phyloP scores from a whole-genome alignment of 1,139 yeast genomes.

The Saccharomyces uvarum region DNA sequence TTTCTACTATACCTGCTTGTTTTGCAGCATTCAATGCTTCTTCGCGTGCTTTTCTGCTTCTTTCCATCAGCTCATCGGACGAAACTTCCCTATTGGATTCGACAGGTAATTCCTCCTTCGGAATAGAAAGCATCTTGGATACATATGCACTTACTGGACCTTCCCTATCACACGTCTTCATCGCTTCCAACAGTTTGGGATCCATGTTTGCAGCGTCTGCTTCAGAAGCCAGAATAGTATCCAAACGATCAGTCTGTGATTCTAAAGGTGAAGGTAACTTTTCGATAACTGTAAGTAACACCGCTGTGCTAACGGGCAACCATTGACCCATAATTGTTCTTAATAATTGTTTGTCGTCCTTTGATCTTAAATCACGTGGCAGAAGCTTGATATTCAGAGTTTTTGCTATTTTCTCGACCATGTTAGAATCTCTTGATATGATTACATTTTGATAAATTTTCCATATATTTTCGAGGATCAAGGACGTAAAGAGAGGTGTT shows the following conservation, averaged over 20 bases:
- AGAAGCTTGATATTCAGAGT: slow-evolving; percentile 61
- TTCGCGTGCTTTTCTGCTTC: slow-evolving; percentile 63
- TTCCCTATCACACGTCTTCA: slow-evolving; percentile 54
- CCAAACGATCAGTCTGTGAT: slow-evolving; percentile 69
- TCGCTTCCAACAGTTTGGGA: slow-evolving; percentile 43
- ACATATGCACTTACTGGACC: slow-evolving; percentile 75
- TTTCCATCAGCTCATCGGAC: slow-evolving; percentile 56
- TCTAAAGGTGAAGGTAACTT: slow-evolving; percentile 72
- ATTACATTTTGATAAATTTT: slow-evolving; percentile 71
- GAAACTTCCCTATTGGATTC: slow-evolving; percentile 19
- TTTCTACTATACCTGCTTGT: slow-evolving; percentile 57
- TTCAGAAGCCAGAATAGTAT: slow-evolving; percentile 52
- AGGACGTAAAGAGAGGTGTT: slow-evolving; percentile 79
- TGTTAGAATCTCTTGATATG: slow-evolving; percentile 59
- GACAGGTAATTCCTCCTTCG: slow-evolving; percentile 66
- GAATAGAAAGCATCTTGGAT: slow-evolving; percentile 81
- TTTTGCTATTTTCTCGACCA: slow-evolving; percentile 63
- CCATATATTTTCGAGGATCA: slow-evolving; percentile 89
- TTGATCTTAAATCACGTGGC: slow-evolving; percentile 74
- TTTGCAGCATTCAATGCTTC: slow-evolving; percentile 44
- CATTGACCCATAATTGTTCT: slow-evolving; percentile 81
- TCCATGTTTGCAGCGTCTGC: slow-evolving; percentile 50
- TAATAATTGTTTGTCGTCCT: slow-evolving; percentile 60
- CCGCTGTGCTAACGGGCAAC: slow-evolving; percentile 86
- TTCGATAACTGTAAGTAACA: slow-evolving; percentile 76